Evolutionary conservation across 1,284 basidiomycete species (phyloP), one percentile per base, ranked within the genome.

Genomic region (Malassezia furfur): DNA sequence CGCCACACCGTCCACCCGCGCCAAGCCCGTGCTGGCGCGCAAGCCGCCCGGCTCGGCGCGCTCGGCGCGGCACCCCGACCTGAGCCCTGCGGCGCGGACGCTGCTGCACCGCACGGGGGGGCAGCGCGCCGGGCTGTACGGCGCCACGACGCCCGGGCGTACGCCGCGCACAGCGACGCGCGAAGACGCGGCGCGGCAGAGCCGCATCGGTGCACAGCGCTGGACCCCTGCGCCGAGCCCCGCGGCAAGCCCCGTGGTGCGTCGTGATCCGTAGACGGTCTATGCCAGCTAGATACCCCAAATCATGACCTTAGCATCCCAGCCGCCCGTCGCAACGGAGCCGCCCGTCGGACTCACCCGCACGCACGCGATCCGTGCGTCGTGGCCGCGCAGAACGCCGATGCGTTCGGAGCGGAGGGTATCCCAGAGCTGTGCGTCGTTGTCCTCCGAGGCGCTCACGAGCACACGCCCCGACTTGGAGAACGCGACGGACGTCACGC

Each of bases 341-440:
- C 94, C 93, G 45, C 93, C 93, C 72, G 96, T 91, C 37, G 85
- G 83, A 68, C 87, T 90, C 65, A 96, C 91, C 56, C 94, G 93
- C 70, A 98, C 79, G 79, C 91, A 96, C 70, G 86, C 88, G 64
- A 98, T 91, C 61, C 93, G 81, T 79, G 96, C 96, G 80, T 98
- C 93, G 75, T 98, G 94, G 12, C 91, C 93, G 34, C 90, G 88
- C 59, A 99, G 78, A 36, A 96, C 91, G 58, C 93, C 93, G 32
- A 96, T 90, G 54, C 93, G 85, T 77, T 98, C 93, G 54, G 91
- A 93, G 78, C 93, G 94, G 72, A 98, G 82, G 39, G 91, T 96
- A 75, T 99, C 93, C 93, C 93, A 98, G 45, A 96, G 93, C 74
- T 96, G 96, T 81, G 88, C 91, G 65, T 93, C 96, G 87, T 93